phyloP scores from a whole-genome alignment of 2,329 filamentous ascomycete species.

The Clonostachys sp. region DNA sequence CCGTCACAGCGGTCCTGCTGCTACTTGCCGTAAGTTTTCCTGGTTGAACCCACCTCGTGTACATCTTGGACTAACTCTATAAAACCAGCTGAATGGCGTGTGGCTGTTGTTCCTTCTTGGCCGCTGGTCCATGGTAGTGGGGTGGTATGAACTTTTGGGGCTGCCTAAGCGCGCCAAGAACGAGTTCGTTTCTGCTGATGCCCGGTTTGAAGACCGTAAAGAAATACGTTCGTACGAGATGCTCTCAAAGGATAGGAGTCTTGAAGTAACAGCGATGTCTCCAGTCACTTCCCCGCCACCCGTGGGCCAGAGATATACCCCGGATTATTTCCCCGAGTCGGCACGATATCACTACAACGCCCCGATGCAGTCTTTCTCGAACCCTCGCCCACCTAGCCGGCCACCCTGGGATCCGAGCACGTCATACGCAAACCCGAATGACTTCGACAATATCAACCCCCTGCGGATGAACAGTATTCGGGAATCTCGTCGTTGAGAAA shows the following conservation, averaged over 20 bases:
- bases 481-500: too few species aligned
- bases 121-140: slow-evolving; percentile 77
- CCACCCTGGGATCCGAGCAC: slow-evolving; percentile 36
- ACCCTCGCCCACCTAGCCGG: slow-evolving; percentile 41
- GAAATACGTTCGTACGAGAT: slow-evolving; percentile 75
- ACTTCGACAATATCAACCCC: slow-evolving; percentile 41
- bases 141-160: slow-evolving; percentile 64
- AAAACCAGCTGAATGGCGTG: slow-evolving; percentile 67
- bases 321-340: slow-evolving; percentile 52
- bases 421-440: slow-evolving; percentile 25
- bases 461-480: slow-evolving; percentile 44
- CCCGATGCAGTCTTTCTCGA: slow-evolving; percentile 51
- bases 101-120: slow-evolving; percentile 81
- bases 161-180: slow-evolving; percentile 45
- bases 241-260: slow-evolving; percentile 57
- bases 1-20: slow-evolving; percentile 75
- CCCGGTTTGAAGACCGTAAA: slow-evolving; percentile 55
- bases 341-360: slow-evolving; percentile 52
- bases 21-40: slow-evolving; percentile 65
- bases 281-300: slow-evolving; percentile 12
- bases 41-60: background rate
- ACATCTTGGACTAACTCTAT: slow-evolving; percentile 12
- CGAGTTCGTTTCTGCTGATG: slow-evolving; percentile 89
- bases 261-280: slow-evolving; percentile 46
- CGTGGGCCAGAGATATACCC: slow-evolving; percentile 35